A percentile compares a stretch with the other conserved stretches of the same genome.
Evolutionary conservation across 2,329 filamentous ascomycete species (phyloP).

Genomic region (Didymella glomerata): DNA sequence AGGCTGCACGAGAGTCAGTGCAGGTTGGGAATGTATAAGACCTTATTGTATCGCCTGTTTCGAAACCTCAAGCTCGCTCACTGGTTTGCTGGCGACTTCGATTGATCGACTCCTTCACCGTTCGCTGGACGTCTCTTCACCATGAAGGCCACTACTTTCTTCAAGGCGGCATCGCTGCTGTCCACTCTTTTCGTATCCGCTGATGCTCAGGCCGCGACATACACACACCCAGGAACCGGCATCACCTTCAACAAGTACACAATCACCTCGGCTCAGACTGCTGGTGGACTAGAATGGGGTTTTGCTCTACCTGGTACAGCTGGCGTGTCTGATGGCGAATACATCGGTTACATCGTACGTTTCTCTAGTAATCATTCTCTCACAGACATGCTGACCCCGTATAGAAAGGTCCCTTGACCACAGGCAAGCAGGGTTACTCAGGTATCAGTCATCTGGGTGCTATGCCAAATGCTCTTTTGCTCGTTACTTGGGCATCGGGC

Average conservation of each 20-base stretch:
- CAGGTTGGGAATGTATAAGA: conserved; percentile 45
- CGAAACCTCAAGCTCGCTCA: conserved; percentile 29
- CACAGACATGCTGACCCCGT: conserved; percentile 19
- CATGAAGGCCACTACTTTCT: conserved; percentile 48
- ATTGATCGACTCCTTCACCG: conserved; percentile 23
- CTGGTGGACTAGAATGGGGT: conserved; percentile 48
- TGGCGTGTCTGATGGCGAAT: conserved; percentile 42
- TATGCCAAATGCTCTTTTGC: conserved; percentile 49
- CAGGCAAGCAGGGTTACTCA: conserved; percentile 46
- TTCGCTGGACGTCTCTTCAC: conserved; percentile 31
- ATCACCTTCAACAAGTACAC: conserved; percentile 42
- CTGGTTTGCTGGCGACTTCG: conserved; percentile 32
- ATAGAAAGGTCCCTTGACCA: conserved; percentile 42
- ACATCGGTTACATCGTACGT: conserved; percentile 51
- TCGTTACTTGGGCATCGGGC: conserved; percentile 44
- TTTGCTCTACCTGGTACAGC: conserved; percentile 42
- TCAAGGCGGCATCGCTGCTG: conserved; percentile 50
- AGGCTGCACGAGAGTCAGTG: conserved; percentile 27
- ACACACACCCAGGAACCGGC: conserved; percentile 43
- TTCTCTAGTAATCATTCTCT: neutral
- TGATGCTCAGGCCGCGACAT: conserved; percentile 41
- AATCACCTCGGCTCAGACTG: conserved; percentile 37
- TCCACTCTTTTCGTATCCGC: conserved; percentile 44
- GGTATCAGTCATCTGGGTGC: conserved; percentile 49
- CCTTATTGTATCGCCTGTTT: conserved; percentile 29